Evolutionary conservation across 805 yeast species (phyloP), one percentile per base, ranked within the genome.

Genomic region (Nakazawaea peltata): DNA sequence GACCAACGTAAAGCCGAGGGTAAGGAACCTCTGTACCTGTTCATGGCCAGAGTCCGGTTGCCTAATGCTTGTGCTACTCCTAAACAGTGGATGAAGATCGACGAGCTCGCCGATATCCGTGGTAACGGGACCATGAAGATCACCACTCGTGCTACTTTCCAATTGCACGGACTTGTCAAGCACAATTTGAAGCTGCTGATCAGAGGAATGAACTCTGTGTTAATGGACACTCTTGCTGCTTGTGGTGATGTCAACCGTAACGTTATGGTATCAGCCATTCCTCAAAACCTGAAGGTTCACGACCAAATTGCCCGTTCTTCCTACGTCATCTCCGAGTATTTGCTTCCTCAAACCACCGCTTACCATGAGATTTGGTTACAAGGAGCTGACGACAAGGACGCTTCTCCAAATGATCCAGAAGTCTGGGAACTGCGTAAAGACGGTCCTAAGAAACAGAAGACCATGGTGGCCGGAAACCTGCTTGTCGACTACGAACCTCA

Each of bases 241-340:
- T 90, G 97, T 69, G 97, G 97, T 68, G 97, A 90, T 65, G 97
- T 90, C 29, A 84, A 85, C 65, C 81, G 97, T 73, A 90, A 90
- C 54, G 96, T 90, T 29, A 90, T 88, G 79, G 71, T 83, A 36
- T 74, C 90, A 40, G 95, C 95, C n/a, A 66, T 85, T 22, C 97
- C 97, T 13, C 72, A 71, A 21, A 86, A 86, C 53, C 83, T 87
- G 34, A 77, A 77, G 52, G 71, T 90, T 35, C 97, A 90, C 56
- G 59, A 63, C 22, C 88, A 88, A 61, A 71, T 90, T 44, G 70
- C 78, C 28, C 64, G 67, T 10, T 60, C 71, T 32, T 85, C 90
- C 22, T 54, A 73, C 25, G 58, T 61, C 21, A 76, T 90, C 44
- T 81, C 94, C 22, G 94, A 84, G 55, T 76, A 81, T 54, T 69